Evolutionary conservation across 768 basidiomycete genomes (phyloP).

Genomic region (Mycena amicta): DNA sequence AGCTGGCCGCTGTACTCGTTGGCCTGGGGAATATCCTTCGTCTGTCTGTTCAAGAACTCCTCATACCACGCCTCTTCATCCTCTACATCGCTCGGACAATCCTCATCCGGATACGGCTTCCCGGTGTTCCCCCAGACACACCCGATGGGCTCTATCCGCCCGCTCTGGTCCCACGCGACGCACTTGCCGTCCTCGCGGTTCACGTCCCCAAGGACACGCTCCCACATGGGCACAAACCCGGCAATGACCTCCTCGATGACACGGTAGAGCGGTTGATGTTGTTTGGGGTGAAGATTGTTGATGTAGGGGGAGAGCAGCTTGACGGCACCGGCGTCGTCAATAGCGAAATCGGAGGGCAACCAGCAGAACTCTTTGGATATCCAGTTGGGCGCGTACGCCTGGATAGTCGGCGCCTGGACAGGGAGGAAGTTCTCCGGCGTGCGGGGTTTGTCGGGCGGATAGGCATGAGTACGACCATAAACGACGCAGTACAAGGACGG

Average conservation of each 20-base stretch:
- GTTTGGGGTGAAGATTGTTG: slow-evolving; percentile 29
- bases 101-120: slow-evolving; percentile 10
- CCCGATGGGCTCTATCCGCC: neutral
- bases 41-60: neutral
- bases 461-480: slow-evolving; percentile 34
- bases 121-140: slow-evolving; percentile 16
- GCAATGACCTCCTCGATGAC: slow-evolving; percentile 25
- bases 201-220: slow-evolving; percentile 25
- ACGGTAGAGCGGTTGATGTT: slow-evolving; percentile 19
- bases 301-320: slow-evolving; percentile 24
- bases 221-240: slow-evolving; percentile 29
- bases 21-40: slow-evolving; percentile 7
- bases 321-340: slow-evolving; percentile 24
- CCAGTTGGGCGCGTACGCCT: neutral
- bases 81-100: slow-evolving; percentile 7
- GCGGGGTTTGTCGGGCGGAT: slow-evolving; percentile 2
- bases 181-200: slow-evolving; percentile 10
- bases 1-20: slow-evolving; percentile 7
- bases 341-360: slow-evolving; percentile 31
- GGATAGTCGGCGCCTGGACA: neutral
- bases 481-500: slow-evolving; percentile 46
- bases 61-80: slow-evolving; percentile 13
- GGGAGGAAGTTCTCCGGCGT: slow-evolving; percentile 12
- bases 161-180: neutral
- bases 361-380: slow-evolving; percentile 27